Evolutionary conservation across 345 rosid species (phyloP).

Genomic region (Populus alba): DNA sequence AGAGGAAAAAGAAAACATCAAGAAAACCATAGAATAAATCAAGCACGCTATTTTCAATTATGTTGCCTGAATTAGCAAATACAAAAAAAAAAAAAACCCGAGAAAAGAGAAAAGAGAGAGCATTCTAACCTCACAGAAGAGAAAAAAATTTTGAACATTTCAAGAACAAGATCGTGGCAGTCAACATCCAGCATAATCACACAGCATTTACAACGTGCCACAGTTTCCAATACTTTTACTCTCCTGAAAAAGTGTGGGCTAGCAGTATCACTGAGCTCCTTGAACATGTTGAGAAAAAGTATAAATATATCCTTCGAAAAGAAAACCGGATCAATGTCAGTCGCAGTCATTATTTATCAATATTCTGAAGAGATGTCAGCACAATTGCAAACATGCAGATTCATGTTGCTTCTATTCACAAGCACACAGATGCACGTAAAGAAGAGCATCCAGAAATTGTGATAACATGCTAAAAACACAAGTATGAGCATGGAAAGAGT

Average conservation of each 20-base stretch:
- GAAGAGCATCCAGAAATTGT: neutral
- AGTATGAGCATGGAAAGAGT: neutral
- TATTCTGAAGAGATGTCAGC: neutral
- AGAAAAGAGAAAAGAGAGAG: slow-evolving; percentile 3
- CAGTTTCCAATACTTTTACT: slow-evolving; percentile 74
- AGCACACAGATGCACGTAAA: neutral
- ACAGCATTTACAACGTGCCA: slow-evolving; percentile 68
- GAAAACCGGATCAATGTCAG: slow-evolving; percentile 9
- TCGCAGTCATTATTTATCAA: neutral
- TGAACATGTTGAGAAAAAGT: slow-evolving; percentile 56
- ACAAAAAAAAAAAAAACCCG: neutral
- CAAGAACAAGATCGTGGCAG: slow-evolving; percentile 57
- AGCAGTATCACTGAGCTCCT: slow-evolving; percentile 61
- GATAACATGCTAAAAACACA: neutral
- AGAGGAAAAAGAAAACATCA: neutral
- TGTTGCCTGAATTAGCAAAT: neutral
- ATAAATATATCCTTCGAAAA: slow-evolving; percentile 61
- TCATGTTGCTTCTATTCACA: neutral
- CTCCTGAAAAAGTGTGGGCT: slow-evolving; percentile 77
- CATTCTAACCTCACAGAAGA: slow-evolving; percentile 61
- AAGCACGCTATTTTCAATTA: neutral
- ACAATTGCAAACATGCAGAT: neutral
- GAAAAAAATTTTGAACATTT: slow-evolving; percentile 76
- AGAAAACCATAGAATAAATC: neutral
- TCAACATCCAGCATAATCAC: slow-evolving; percentile 72